Conservation (phyloP, 2,329 filamentous ascomycete genomes). For the Coleophoma eucalyptorum region DNA sequence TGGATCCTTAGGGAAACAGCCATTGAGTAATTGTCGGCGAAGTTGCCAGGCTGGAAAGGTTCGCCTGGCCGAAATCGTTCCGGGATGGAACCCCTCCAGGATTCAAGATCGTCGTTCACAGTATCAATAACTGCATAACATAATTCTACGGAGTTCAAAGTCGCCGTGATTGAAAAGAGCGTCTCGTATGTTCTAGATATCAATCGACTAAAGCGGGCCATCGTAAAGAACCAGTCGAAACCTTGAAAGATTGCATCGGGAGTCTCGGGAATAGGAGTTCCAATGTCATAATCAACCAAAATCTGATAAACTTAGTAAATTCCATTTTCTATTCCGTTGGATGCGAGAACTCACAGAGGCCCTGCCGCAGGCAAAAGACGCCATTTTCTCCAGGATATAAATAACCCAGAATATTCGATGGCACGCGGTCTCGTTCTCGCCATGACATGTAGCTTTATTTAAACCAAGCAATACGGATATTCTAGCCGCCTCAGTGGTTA, state of each 20-base stretch:
- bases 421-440: constrained; percentile 11
- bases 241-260: constrained; percentile 28
- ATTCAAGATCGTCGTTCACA: constrained; percentile 23
- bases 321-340: neutral
- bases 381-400: constrained; percentile 33
- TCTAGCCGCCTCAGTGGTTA: constrained; percentile 30
- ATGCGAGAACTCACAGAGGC: constrained; percentile 25
- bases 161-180: constrained; percentile 32
- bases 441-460: constrained; percentile 16
- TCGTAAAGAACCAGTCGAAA: constrained; percentile 32
- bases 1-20: constrained; percentile 22
- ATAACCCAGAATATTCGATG: constrained; percentile 34
- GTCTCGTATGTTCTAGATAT: constrained; percentile 28
- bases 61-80: constrained; percentile 25
- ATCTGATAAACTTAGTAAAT: constrained; percentile 17
- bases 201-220: constrained; percentile 27
- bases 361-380: constrained; percentile 25
- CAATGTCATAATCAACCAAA: constrained; percentile 33
- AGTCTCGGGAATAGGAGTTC: constrained; percentile 28
- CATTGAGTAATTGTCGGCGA: constrained; percentile 10
- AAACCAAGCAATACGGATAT: constrained; percentile 29
- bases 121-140: constrained; percentile 19
- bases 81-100: constrained; percentile 28
- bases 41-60: constrained; percentile 12
- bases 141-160: constrained; percentile 11